These are phyloP conservation scores for Leptographium galeiforme DNA, from an alignment of 2,329 filamentous ascomycete species.

Conservation along the genomic window DNA sequence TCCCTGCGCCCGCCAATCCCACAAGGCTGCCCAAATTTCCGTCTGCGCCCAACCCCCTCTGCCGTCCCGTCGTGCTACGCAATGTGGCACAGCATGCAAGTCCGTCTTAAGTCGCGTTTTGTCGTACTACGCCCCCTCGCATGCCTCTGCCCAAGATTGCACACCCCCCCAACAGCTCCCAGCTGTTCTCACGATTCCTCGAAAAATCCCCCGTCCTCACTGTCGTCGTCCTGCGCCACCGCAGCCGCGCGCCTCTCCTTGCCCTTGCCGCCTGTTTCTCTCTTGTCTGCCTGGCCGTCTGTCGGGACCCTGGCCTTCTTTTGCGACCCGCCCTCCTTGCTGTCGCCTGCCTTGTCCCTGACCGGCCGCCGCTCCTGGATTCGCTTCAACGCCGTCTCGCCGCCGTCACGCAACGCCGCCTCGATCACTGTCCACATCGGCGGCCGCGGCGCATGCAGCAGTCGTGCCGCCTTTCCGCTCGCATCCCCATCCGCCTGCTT, in stretches of 20 bases:
- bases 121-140: too few species aligned
- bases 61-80: too few species aligned
- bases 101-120: not conserved
- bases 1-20: too few species aligned
- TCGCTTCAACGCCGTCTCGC: constrained; percentile 34
- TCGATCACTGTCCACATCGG: constrained; percentile 59
- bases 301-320: constrained; percentile 7
- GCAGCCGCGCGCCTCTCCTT: not conserved
- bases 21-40: too few species aligned
- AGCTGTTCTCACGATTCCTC: constrained; percentile 20
- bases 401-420: constrained; percentile 47
- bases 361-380: constrained; percentile 37
- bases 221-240: constrained; percentile 1
- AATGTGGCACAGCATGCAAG: too few species aligned
- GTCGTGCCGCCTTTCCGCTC: constrained; percentile 24
- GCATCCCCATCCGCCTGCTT: not conserved
- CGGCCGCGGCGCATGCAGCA: constrained; percentile 32
- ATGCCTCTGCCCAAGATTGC: too few species aligned
- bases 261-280: not conserved
- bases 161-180: too few species aligned
- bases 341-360: not conserved
- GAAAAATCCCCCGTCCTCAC: constrained; percentile 41
- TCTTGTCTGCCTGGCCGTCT: constrained; percentile 4
- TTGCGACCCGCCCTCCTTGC: not conserved
- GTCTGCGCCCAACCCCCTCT: too few species aligned